Conservation (phyloP, 495 filamentous ascomycete genomes). For the Penicillium cosmopolitanum region DNA sequence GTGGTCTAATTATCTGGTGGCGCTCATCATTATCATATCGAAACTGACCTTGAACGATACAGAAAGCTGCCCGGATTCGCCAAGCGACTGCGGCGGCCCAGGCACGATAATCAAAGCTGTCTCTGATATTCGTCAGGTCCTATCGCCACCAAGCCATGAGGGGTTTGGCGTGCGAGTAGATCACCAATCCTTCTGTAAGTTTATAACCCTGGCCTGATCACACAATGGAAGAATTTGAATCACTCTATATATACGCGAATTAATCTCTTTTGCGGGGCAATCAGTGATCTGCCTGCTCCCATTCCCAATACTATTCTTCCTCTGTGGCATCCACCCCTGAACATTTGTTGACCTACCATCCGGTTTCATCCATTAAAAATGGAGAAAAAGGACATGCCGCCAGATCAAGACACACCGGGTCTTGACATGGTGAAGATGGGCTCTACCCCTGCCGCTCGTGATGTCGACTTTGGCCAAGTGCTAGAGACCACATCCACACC, state of each 20-base stretch:
- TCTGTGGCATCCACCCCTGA: background rate
- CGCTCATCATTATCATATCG: slow-evolving; percentile 1
- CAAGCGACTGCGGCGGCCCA: background rate
- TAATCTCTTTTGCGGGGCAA: background rate
- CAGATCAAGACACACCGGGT: slow-evolving; percentile 8
- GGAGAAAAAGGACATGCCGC: slow-evolving; percentile 17
- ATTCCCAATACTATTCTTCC: background rate
- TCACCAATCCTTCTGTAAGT: background rate
- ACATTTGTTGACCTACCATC: background rate
- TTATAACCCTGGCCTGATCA: background rate
- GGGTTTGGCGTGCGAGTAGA: background rate
- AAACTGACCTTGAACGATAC: background rate
- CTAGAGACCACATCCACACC: slow-evolving; percentile 35
- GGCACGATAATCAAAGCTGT: background rate
- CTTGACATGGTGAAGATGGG: slow-evolving; percentile 22
- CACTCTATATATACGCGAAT: background rate
- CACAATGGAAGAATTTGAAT: background rate
- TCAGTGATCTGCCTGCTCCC: background rate
- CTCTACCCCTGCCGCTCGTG: slow-evolving; percentile 21
- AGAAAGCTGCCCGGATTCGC: background rate
- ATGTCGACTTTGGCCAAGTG: slow-evolving; percentile 42
- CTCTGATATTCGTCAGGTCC: background rate
- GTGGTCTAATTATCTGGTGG: slow-evolving; percentile 6
- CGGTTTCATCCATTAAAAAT: slow-evolving; percentile 5
- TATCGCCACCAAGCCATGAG: slow-evolving; percentile 4